Evolutionary conservation across 345 rosid species (phyloP).

Genomic region (Gossypium arboreum): DNA sequence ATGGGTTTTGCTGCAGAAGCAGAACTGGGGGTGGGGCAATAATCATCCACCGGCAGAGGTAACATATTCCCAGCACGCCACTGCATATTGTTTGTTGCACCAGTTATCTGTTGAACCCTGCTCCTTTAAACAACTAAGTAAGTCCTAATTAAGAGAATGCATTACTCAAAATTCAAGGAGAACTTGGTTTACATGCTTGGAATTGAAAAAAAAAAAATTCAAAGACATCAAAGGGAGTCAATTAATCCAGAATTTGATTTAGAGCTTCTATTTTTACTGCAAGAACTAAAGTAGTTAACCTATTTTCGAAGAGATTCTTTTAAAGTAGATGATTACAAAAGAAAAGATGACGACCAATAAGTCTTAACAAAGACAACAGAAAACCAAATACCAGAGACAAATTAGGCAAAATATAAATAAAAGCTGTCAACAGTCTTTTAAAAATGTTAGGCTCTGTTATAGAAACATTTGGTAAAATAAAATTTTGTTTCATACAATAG

Average conservation of each 20-base stretch:
- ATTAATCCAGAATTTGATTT: background rate
- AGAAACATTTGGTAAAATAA: too few relatives aligned
- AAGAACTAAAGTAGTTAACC: background rate
- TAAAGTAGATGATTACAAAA: background rate
- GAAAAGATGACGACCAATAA: background rate
- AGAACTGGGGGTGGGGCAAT: conserved; percentile 31
- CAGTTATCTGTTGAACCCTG: conserved; percentile 80
- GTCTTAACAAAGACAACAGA: too few relatives aligned
- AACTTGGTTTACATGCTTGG: background rate
- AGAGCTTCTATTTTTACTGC: background rate
- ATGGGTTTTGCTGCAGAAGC: conserved; percentile 45
- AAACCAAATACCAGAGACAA: background rate
- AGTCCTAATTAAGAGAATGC: conserved; percentile 19
- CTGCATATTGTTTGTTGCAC: conserved; percentile 46
- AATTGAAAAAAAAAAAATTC: background rate
- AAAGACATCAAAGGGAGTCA: background rate
- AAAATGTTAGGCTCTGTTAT: too few relatives aligned
- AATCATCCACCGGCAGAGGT: conserved; percentile 80
- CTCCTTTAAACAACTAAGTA: conserved; percentile 43
- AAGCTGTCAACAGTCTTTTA: background rate
- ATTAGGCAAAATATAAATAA: background rate
- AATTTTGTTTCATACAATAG: too few relatives aligned
- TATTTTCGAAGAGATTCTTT: background rate
- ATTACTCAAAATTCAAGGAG: conserved; percentile 1
- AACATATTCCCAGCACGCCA: conserved; percentile 57